These are phyloP conservation scores for Wickerhamomyces sp. DNA, from an alignment of 1,139 yeast genomes.

Conservation along the genomic window DNA sequence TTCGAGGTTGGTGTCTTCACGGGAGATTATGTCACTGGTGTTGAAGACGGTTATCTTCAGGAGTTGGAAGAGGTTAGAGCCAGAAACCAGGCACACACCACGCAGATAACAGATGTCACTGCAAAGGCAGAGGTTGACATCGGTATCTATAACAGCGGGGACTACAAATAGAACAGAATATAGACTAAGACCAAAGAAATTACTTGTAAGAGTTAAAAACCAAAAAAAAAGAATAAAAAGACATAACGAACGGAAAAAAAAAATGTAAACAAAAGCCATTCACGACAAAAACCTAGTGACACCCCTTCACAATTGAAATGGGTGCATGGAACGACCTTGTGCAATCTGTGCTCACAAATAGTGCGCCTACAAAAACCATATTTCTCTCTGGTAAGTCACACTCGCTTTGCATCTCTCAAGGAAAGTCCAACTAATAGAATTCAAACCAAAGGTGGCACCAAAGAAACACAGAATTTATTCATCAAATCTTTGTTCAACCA, in stretches of 20 bases:
- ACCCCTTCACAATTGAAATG: constrained; percentile 4
- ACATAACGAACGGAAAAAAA: neutral
- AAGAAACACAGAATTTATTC: constrained; percentile 8
- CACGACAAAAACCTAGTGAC: neutral
- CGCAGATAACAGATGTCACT: constrained; percentile 41
- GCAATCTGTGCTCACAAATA: constrained; percentile 1
- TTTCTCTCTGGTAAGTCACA: constrained; percentile 9
- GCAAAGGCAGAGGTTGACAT: constrained; percentile 89
- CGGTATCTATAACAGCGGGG: constrained; percentile 85
- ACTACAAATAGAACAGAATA: constrained; percentile 35
- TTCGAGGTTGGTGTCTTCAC: constrained; percentile 98
- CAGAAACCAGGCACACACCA: constrained; percentile 53
- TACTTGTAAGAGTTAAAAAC: neutral
- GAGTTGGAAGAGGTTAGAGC: constrained; percentile 84
- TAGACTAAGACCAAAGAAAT: neutral
- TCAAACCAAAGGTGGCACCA: constrained; percentile 11
- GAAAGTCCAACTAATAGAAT: too few relatives aligned
- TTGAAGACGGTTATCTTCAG: constrained; percentile 73
- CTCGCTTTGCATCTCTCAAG: constrained; percentile 3
- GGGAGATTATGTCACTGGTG: constrained; percentile 89
- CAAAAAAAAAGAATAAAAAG: constrained; percentile 1
- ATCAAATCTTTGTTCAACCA: constrained; percentile 11
- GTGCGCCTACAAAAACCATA: constrained; percentile 5
- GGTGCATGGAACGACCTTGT: constrained; percentile 14
- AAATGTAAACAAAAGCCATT: neutral